A percentile compares a stretch with the other conserved stretches of the same genome.
Conservation (phyloP, 768 basidiomycete genomes). For the Termitomyces sp. region DNA sequence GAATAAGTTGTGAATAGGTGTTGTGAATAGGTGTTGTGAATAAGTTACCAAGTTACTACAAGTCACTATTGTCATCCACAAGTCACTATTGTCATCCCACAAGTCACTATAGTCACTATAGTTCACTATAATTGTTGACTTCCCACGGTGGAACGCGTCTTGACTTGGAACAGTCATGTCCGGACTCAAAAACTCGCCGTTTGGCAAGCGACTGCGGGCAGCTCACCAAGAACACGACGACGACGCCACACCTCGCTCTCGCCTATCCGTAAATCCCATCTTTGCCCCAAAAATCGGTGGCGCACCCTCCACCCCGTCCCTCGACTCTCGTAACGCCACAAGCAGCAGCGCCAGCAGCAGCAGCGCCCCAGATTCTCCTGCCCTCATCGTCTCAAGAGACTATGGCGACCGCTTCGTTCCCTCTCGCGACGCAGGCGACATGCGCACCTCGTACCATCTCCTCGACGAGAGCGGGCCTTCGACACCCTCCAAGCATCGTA, state of each 20-base stretch:
- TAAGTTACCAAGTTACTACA: too few relatives aligned
- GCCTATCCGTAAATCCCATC: constrained; percentile 32
- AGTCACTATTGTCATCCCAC: too few relatives aligned
- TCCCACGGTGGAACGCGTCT: background rate
- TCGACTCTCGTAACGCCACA: background rate
- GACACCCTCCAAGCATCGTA: constrained; percentile 55
- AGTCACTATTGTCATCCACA: too few relatives aligned
- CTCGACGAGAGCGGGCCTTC: constrained; percentile 52
- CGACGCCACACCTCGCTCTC: constrained; percentile 13
- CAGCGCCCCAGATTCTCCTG: background rate
- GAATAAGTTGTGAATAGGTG: too few relatives aligned
- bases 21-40: too few relatives aligned
- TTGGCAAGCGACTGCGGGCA: constrained; percentile 77
- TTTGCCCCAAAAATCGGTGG: constrained; percentile 26
- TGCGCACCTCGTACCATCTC: constrained; percentile 64
- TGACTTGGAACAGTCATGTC: constrained; percentile 40
- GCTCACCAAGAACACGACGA: constrained; percentile 35
- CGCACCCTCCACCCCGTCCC: background rate
- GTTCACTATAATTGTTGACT: too few relatives aligned
- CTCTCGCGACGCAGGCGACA: constrained; percentile 53
- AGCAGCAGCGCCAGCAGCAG: background rate
- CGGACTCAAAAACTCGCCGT: constrained; percentile 77
- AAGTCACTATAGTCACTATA: too few relatives aligned
- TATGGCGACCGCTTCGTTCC: constrained; percentile 70
- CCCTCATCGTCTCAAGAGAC: constrained; percentile 11